phyloP scores from a whole-genome alignment of 441 rosid species.

The Theobroma grandiflorum region DNA sequence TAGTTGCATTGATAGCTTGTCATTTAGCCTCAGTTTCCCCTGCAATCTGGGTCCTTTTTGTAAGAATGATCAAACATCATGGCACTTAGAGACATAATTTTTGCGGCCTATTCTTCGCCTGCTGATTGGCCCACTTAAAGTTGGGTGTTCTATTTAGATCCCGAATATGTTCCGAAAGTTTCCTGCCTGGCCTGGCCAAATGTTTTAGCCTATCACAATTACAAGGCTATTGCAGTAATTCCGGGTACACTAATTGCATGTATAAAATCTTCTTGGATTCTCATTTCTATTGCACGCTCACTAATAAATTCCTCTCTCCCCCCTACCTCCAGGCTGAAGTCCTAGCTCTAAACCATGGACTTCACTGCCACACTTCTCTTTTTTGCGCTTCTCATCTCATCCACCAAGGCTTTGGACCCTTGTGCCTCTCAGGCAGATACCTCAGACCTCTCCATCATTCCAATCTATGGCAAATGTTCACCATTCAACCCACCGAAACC shows the following conservation, averaged over 20 bases:
- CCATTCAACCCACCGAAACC: constrained; percentile 60
- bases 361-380: constrained; percentile 35
- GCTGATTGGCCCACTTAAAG: constrained; percentile 15
- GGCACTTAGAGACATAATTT: not conserved
- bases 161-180: not conserved
- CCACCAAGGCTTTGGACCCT: constrained; percentile 43
- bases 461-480: constrained; percentile 68
- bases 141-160: not conserved
- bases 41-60: not conserved
- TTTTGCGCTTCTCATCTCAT: constrained; percentile 44
- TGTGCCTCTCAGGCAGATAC: constrained; percentile 42
- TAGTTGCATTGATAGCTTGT: constrained; percentile 10
- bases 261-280: constrained; percentile 17
- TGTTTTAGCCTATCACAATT: constrained; percentile 18
- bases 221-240: constrained; percentile 41
- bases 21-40: not conserved
- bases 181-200: not conserved
- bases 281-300: constrained; percentile 27
- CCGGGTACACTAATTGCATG: not conserved
- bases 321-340: not conserved
- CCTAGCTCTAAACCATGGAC: constrained; percentile 45
- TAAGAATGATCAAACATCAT: constrained; percentile 1
- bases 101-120: constrained; percentile 12
- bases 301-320: not conserved
- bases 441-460: constrained; percentile 57